phyloP scores from a whole-genome alignment of 352 stramenopile species.

The Globisporangium iwayamae region DNA sequence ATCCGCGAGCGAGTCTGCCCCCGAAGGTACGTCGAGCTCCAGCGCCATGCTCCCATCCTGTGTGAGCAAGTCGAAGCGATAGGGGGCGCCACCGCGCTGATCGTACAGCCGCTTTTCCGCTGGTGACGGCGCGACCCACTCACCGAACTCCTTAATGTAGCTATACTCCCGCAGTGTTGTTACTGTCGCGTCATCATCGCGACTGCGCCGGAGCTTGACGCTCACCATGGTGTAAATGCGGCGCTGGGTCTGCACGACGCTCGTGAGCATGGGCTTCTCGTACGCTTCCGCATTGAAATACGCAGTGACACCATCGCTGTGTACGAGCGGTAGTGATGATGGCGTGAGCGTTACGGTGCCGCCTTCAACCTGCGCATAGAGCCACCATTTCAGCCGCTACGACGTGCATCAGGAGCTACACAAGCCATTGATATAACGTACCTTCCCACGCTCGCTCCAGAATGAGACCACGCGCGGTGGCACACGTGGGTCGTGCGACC shows the following conservation, averaged over 20 bases:
- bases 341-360: constrained; percentile 23
- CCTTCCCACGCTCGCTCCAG: constrained; percentile 53
- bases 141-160: constrained; percentile 60
- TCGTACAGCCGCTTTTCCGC: constrained; percentile 38
- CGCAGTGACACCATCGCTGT: constrained; percentile 25
- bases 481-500: constrained; percentile 42
- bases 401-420: neutral
- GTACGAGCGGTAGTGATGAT: constrained; percentile 25
- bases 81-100: constrained; percentile 15
- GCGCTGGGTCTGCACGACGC: constrained; percentile 42
- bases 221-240: constrained; percentile 59
- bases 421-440: constrained; percentile 16
- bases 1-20: constrained; percentile 49
- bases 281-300: constrained; percentile 18
- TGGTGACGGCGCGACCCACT: constrained; percentile 39
- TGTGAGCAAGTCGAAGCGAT: constrained; percentile 48
- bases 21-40: constrained; percentile 45
- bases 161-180: constrained; percentile 33
- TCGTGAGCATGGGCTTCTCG: constrained; percentile 54
- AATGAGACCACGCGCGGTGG: constrained; percentile 46
- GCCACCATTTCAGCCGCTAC: neutral
- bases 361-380: constrained; percentile 22
- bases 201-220: constrained; percentile 24
- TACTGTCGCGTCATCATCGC: neutral
- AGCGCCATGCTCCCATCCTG: constrained; percentile 46